These are phyloP conservation scores for Silene noctiflora DNA, from an alignment of 179 eudicot genomes.

Conservation along the genomic window DNA sequence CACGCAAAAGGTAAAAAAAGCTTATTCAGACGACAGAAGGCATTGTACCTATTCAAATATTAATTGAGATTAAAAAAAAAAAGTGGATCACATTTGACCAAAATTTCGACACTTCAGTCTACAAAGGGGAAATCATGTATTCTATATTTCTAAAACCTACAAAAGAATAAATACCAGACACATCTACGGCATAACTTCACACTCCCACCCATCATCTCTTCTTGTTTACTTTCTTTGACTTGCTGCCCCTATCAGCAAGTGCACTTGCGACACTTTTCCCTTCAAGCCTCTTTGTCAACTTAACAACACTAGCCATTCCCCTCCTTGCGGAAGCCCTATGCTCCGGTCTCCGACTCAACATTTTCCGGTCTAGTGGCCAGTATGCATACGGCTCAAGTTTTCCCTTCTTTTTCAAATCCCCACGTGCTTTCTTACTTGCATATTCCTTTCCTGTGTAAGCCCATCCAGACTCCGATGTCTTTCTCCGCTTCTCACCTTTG, in stretches of 20 bases:
- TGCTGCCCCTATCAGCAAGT: constrained; percentile 38
- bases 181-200: not conserved
- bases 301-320: constrained; percentile 89
- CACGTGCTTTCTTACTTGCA: constrained; percentile 79
- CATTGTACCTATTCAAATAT: not conserved
- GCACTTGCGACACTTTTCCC: constrained; percentile 74
- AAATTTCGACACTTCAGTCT: not conserved
- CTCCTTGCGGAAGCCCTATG: constrained; percentile 84
- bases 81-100: not conserved
- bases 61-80: not conserved
- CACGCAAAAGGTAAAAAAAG: too few relatives aligned
- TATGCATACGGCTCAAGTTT: constrained; percentile 98
- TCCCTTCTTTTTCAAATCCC: constrained; percentile 84
- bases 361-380: constrained; percentile 93
- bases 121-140: not conserved
- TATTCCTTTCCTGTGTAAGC: constrained; percentile 82
- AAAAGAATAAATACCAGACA: not conserved
- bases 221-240: constrained; percentile 41
- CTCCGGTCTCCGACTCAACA: constrained; percentile 89
- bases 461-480: constrained; percentile 69
- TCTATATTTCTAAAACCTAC: not conserved
- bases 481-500: constrained; percentile 54
- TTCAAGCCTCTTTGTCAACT: constrained; percentile 68
- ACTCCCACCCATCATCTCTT: constrained; percentile 28
- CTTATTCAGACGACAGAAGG: too few relatives aligned